Base-by-base conservation (phyloP, 345 rosid species). In the Aegle marmelos region DNA sequence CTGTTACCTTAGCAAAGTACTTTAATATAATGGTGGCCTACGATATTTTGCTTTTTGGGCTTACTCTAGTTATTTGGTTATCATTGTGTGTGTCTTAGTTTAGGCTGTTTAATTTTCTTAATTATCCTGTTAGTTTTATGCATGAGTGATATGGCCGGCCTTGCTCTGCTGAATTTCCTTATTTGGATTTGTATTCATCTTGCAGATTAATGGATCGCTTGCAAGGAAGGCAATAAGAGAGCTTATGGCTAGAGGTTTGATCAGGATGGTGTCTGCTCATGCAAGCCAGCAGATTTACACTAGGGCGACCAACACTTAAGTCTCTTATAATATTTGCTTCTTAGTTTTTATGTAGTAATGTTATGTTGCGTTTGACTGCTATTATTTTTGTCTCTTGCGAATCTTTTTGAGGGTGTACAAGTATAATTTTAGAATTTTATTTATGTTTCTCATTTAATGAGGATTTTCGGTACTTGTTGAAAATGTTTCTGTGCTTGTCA, bases 261-360 rank as follows among this genome's bases (percentile, higher is more conserved):
- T 83, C 79, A 79, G 86, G 76, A 79, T 83, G 86, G 83, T 83
- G 28, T 79, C 86, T 14, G 76, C 86, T 37, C 86, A 83, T n/a
- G 57, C 86, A 60, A 80, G 86, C 63, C 86, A 83, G 81, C 83
- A 79, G 85, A 83, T 83, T 63, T 83, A 83, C 83, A 83, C 85
- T 25, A 59, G 85, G 76, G 85, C 85, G 45, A 83, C 85, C 28
- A 79, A 83, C 58, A 79, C 85, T 57, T 83, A 76, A 58, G 72
- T 68, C 57, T 36, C 13, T 22, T 71, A 1, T 60, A 53, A 30
- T 58, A 22, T 22, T 62, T 66, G 37, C 63, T 25, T 27, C 34
- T 56, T 31, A 41, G 45, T 73, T 37, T 25, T 56, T 8, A 67
- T 30, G 54, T 31, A 54, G 74, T 39, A 30, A 48, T 24, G 25